A percentile compares a stretch with the other conserved stretches of the same genome.
Conservation (phyloP, 148 eudicot species). For the Cornus florida region DNA sequence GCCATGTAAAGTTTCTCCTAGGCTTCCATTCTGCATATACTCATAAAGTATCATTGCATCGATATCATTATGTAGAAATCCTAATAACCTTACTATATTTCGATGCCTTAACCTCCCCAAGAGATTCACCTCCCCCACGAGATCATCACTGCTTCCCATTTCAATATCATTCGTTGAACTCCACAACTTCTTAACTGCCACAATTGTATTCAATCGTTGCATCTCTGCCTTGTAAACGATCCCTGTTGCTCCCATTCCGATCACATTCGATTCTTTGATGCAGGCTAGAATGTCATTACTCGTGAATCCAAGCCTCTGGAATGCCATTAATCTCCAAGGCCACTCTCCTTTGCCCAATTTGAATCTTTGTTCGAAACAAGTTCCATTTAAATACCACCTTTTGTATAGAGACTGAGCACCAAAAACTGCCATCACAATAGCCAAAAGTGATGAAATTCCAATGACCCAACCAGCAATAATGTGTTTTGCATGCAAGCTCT, state of each 20-base stretch:
- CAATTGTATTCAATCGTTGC: constrained; percentile 43
- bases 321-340: constrained; percentile 94
- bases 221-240: constrained; percentile 79
- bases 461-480: constrained; percentile 60
- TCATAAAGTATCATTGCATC: constrained; percentile 81
- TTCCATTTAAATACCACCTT: constrained; percentile 59
- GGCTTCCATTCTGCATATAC: constrained; percentile 87
- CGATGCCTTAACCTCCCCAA: constrained; percentile 83
- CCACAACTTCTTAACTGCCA: constrained; percentile 92
- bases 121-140: constrained; percentile 69
- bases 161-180: constrained; percentile 56
- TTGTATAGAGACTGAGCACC: constrained; percentile 40
- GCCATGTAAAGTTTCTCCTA: constrained; percentile 81
- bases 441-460: constrained; percentile 46
- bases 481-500: constrained; percentile 41
- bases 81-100: constrained; percentile 72
- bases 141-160: constrained; percentile 52
- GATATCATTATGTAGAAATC: constrained; percentile 66
- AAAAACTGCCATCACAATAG: constrained; percentile 36
- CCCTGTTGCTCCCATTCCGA: constrained; percentile 85
- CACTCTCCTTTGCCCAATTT: constrained; percentile 54
- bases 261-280: constrained; percentile 72
- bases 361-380: constrained; percentile 64
- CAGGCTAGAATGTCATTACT: constrained; percentile 64
- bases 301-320: constrained; percentile 71